A percentile compares a stretch with the other conserved stretches of the same genome.
phyloP scores from a whole-genome alignment of 495 filamentous ascomycete species.

The Recurvomyces mirabilis region DNA sequence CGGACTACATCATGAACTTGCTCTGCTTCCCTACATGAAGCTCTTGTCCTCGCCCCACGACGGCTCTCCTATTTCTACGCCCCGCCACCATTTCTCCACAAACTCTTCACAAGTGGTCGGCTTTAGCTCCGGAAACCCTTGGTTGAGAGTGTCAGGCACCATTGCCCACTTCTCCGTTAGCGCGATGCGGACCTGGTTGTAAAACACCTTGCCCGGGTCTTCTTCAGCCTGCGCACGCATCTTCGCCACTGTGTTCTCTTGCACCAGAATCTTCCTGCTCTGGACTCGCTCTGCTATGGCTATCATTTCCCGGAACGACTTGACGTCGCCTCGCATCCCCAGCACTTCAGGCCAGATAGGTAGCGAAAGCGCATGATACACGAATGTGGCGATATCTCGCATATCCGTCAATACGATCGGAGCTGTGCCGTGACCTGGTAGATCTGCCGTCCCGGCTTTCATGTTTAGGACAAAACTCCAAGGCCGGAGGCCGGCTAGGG shows the following conservation, averaged over 20 bases:
- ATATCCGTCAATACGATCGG: conserved; percentile 17
- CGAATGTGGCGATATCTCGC: conserved; percentile 19
- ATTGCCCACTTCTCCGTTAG: conserved; percentile 7
- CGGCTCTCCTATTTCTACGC: conserved; percentile 11
- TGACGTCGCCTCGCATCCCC: conserved; percentile 18
- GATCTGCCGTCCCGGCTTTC: conserved; percentile 19
- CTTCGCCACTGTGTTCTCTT: conserved; percentile 9
- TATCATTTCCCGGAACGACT: conserved; percentile 15
- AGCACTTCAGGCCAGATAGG: conserved; percentile 14
- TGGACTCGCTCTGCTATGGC: conserved; percentile 19
- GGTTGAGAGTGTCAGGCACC: conserved; percentile 14
- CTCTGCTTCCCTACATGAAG: too few species aligned
- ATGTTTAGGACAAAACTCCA: conserved; percentile 23
- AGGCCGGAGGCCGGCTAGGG: conserved; percentile 19
- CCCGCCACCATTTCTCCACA: conserved; percentile 19
- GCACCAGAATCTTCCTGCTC: conserved; percentile 15
- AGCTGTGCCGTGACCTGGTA: conserved; percentile 14
- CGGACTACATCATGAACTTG: too few species aligned
- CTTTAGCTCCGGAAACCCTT: conserved; percentile 11
- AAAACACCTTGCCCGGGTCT: conserved; percentile 17
- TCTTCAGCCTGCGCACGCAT: conserved; percentile 4
- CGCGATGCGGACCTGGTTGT: conserved; percentile 17
- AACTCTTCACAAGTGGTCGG: conserved; percentile 15
- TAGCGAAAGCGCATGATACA: conserved; percentile 15
- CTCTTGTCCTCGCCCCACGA: conserved; percentile 6